Evolutionary conservation across 345 rosid species (phyloP).

Genomic region (Kandelia obovata): DNA sequence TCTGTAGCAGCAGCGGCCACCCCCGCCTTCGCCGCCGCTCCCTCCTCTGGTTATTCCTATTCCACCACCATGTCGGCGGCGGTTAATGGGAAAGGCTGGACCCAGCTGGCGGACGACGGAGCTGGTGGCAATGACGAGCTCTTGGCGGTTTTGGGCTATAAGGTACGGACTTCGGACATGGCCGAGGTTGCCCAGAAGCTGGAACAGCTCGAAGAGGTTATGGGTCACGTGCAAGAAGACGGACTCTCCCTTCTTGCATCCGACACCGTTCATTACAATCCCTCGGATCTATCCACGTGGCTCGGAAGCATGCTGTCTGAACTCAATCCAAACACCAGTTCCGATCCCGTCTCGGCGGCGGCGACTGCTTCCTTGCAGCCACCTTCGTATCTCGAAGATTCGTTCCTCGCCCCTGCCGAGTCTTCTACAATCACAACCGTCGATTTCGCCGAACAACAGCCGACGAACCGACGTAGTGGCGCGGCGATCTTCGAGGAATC

Average conservation of each 20-base stretch:
- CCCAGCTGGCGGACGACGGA: slow-evolving; percentile 22
- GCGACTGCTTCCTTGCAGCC: not conserved
- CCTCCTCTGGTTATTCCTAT: too few relatives aligned
- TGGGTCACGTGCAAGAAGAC: slow-evolving; percentile 59
- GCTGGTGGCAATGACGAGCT: slow-evolving; percentile 62
- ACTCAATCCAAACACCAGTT: slow-evolving; percentile 44
- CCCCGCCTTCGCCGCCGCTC: slow-evolving; percentile 8
- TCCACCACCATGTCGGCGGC: not conserved
- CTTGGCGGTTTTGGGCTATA: slow-evolving; percentile 67
- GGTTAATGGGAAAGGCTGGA: slow-evolving; percentile 36
- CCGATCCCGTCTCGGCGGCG: slow-evolving; percentile 14
- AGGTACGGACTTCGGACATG: slow-evolving; percentile 75
- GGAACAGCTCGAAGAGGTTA: slow-evolving; percentile 67
- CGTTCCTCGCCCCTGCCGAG: slow-evolving; percentile 37
- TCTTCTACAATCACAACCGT: slow-evolving; percentile 42
- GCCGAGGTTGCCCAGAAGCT: slow-evolving; percentile 82
- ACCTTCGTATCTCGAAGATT: slow-evolving; percentile 16
- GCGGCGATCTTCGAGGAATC: slow-evolving; percentile 39
- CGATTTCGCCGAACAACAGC: slow-evolving; percentile 21
- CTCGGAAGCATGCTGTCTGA: slow-evolving; percentile 63
- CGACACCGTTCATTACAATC: slow-evolving; percentile 75
- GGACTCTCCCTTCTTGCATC: slow-evolving; percentile 53
- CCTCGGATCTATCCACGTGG: slow-evolving; percentile 67
- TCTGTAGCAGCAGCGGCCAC: slow-evolving; percentile 5
- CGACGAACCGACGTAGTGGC: not conserved